These are phyloP conservation scores for Canavalia gladiata DNA, from an alignment of 306 rosid species.

Conservation along the genomic window DNA sequence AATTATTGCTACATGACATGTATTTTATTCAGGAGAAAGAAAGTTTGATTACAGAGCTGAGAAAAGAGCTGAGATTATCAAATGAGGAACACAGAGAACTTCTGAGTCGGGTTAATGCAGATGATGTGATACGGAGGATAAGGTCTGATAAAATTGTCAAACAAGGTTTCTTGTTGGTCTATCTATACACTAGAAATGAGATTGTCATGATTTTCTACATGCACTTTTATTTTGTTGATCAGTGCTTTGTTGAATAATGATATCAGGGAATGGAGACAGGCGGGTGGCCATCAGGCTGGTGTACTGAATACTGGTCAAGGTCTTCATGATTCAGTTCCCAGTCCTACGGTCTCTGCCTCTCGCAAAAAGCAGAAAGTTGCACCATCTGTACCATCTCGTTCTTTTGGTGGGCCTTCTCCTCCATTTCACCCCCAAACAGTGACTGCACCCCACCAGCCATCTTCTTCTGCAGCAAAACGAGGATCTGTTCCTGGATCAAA, in stretches of 20 bases:
- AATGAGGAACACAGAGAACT: constrained; percentile 98
- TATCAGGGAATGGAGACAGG: constrained; percentile 95
- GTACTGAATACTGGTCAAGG: constrained; percentile 67
- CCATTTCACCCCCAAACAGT: constrained; percentile 75
- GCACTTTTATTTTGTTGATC: constrained; percentile 49
- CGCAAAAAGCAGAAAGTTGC: constrained; percentile 84
- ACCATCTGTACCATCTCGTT: constrained; percentile 74
- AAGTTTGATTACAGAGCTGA: constrained; percentile 87
- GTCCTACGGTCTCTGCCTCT: constrained; percentile 90
- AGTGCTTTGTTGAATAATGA: constrained; percentile 49
- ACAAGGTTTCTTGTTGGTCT: constrained; percentile 45
- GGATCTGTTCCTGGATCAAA: constrained; percentile 80
- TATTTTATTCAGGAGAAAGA: constrained; percentile 93
- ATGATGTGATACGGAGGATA: constrained; percentile 83
- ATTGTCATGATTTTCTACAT: constrained; percentile 38
- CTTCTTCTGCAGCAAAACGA: constrained; percentile 82
- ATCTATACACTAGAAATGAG: constrained; percentile 24
- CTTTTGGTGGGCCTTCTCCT: constrained; percentile 85
- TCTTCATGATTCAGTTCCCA: constrained; percentile 81
- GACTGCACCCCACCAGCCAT: constrained; percentile 82
- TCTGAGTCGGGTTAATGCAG: constrained; percentile 92
- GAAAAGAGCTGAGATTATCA: constrained; percentile 89
- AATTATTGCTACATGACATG: constrained; percentile 63
- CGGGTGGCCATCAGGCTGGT: constrained; percentile 82
- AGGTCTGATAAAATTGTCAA: constrained; percentile 66